Evolutionary conservation across 768 basidiomycete genomes (phyloP), one percentile per base, ranked within the genome.

Genomic region (Pholiota microspora): DNA sequence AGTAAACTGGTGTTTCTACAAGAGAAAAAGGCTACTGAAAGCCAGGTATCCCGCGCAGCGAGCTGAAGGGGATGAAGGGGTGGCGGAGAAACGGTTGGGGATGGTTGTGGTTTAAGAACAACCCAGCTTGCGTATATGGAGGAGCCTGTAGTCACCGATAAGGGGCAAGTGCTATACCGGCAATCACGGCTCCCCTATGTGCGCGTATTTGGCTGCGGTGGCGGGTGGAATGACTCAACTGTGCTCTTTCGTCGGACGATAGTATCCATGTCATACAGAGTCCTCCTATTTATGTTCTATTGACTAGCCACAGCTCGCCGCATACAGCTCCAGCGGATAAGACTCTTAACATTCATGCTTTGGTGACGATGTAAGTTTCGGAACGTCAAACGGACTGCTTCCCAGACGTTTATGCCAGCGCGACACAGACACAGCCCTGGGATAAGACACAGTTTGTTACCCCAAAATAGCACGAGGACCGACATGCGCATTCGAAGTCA

Each of bases 71-170:
- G 28, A 18, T 24, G 49, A 45, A 28, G 51, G 45, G 27, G 32
- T 49, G 23, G 40, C 18, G 27, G 44, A 51, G 21, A 42, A 47
- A 55, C 40, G 16, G 47, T 8, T 29, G 48, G 51, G 56, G 58
- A 60, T 58, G 51, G 58, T 56, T 45, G 59, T 56, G 58, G 62
- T 63, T 57, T 61, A 63, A 59, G 58, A 63, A 57, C 56, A 58
- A 62, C 8, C 62, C 59, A 51, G 60, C 51, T 61, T 58, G 56
- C 35, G 60, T 58, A 42, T 18, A 28, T 38, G 31, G 38, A 40
- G 42, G 51, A 51, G 36, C 23, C 51, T 32, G 34, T 40, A 32
- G 52, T 51, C 23, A 51, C 54, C 54, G 62, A 63, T 63, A 63
- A 63, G 59, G 53, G 53, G 31, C 55, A 24, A 24, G 45, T 54